These are phyloP conservation scores for Eremothecium coryli DNA, from an alignment of 1,139 yeast species.

Conservation along the genomic window DNA sequence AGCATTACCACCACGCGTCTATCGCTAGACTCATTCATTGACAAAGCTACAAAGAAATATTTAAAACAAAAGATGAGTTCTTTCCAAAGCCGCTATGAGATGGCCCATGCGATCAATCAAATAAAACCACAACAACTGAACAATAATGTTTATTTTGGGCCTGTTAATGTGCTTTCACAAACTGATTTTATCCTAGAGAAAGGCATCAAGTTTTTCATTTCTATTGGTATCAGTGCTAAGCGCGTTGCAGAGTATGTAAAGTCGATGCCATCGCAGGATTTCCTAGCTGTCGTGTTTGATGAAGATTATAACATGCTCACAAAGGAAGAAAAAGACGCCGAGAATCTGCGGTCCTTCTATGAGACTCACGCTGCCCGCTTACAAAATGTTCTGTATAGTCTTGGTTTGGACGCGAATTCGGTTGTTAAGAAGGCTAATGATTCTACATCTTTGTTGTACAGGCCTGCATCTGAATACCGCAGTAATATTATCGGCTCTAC, in stretches of 20 bases:
- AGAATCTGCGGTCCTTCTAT: constrained; percentile 4
- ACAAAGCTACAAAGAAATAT: no score
- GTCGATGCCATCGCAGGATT: constrained; percentile 19
- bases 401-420: constrained; percentile 11
- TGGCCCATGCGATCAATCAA: constrained; percentile 23
- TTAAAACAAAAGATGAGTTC: constrained; percentile 7
- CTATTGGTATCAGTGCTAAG: constrained; percentile 21
- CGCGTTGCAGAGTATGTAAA: constrained; percentile 20
- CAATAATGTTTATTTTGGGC: constrained; percentile 31
- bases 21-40: no score
- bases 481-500: constrained; percentile 18
- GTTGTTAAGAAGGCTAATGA: constrained; percentile 2
- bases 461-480: constrained; percentile 10
- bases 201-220: constrained; percentile 21
- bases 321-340: constrained; percentile 4
- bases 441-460: constrained; percentile 9
- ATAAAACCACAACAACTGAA: constrained; percentile 29
- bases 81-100: constrained; percentile 22
- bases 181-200: constrained; percentile 18
- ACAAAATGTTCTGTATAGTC: constrained; percentile 1
- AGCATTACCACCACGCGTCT: no score
- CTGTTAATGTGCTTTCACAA: constrained; percentile 31
- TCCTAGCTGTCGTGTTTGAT: constrained; percentile 22
- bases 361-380: constrained; percentile 6
- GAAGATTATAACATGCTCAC: constrained; percentile 13